Base-by-base conservation (phyloP, 2,329 filamentous ascomycete species). In the Endothia cerciana region DNA sequence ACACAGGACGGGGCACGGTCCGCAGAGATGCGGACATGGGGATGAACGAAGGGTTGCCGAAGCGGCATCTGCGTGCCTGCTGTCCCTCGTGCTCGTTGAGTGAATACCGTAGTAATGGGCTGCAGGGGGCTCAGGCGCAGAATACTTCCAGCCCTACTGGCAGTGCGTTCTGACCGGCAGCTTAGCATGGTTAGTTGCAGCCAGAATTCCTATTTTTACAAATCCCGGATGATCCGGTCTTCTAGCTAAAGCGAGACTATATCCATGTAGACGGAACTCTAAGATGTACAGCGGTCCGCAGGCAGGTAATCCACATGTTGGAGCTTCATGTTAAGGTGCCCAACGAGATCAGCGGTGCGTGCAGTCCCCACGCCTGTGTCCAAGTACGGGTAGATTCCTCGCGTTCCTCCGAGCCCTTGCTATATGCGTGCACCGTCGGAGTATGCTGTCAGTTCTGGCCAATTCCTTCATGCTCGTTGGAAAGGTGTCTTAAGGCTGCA, bases 151-250 rank as follows among this genome's bases (percentile, higher is more conserved):
- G 60, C 60, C 47, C 47, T 62, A 55, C 36, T 53, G 49, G 47
- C 60, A 62, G 60, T 55, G 36, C 22, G n/a, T 40, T 38, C 60
- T 43, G 59, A 58, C 53, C 41, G 40, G 63, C 47, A 58, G 55
- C 57, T 45, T 51, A 55, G 55, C n/a, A 25, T 17, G 47, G 38
- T 6, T 22, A 40, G 63, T 41, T 53, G 58, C 65, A 61, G 36
- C n/a, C n/a, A 60, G 40, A 63, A 40, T 15, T 45, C 51, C 65
- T 67, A 67, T 67, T 67, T 67, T 64, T 67, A 67, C 57, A 43
- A 36, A 47, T 15, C 59, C 53, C 49, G 58, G 55, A 33, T 62
- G n/a, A 36, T 51, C 62, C 40, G 49, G 51, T 40, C 22, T 22
- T 11, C 11, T 6, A 13, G 36, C 30, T 11, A 43, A 25, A 51